Evolutionary conservation across 495 filamentous ascomycete species (phyloP).

Genomic region (Penicillium paradoxum): DNA sequence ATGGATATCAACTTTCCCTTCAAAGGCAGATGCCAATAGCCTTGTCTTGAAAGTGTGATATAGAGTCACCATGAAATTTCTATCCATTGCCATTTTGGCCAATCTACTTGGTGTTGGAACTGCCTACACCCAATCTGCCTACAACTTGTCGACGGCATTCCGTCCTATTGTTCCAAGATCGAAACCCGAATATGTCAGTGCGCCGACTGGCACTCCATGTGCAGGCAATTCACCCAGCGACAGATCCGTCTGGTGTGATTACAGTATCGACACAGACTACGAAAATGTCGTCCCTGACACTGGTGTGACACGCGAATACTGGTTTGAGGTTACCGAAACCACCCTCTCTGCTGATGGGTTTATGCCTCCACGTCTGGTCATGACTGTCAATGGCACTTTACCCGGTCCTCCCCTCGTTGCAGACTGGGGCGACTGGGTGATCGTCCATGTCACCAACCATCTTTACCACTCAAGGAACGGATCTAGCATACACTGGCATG

Average conservation of each 20-base stretch:
- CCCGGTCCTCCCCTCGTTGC: conserved; percentile 57
- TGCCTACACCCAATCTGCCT: background rate
- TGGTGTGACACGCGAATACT: conserved; percentile 30
- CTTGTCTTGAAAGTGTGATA: background rate
- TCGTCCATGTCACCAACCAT: conserved; percentile 65
- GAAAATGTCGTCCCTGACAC: conserved; percentile 40
- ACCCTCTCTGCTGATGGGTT: conserved; percentile 60
- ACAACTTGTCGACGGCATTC: background rate
- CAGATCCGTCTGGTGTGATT: conserved; percentile 32
- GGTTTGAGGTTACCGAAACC: conserved; percentile 36
- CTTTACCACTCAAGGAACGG: conserved; percentile 66
- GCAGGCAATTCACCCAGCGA: background rate
- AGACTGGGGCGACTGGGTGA: conserved; percentile 60
- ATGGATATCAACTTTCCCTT: background rate
- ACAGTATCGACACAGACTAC: conserved; percentile 54
- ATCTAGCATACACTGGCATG: conserved; percentile 49
- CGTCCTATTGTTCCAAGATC: background rate
- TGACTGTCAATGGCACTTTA: conserved; percentile 69
- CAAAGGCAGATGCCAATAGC: background rate
- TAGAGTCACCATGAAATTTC: background rate
- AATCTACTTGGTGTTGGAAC: background rate
- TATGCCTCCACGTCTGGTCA: conserved; percentile 44
- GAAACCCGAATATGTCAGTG: background rate
- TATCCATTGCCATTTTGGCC: background rate
- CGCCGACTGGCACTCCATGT: background rate